Conservation (phyloP, 768 basidiomycete genomes). For the Rhodosporidiobolus sp. region DNA sequence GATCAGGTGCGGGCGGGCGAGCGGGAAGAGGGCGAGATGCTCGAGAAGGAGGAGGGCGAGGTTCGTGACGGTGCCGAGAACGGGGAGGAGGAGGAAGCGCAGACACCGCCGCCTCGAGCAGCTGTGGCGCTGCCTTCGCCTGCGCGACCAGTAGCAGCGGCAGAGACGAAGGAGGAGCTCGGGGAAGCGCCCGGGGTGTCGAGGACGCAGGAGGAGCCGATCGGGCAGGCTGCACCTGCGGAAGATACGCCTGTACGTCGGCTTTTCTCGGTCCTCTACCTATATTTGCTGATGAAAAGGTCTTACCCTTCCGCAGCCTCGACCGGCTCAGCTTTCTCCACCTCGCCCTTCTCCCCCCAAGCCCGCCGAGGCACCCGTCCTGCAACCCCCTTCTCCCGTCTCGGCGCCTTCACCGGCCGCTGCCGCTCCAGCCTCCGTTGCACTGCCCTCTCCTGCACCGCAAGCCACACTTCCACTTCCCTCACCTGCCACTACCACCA, state of each 20-base stretch:
- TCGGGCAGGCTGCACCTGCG: neutral
- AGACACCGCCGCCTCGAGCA: neutral
- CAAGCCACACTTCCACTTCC: neutral
- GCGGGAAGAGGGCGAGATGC: slow-evolving; percentile 1
- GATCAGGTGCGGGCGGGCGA: neutral
- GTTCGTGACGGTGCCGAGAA: neutral
- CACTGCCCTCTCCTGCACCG: too few relatives aligned
- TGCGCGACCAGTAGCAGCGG: neutral
- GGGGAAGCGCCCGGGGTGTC: neutral
- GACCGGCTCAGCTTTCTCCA: neutral
- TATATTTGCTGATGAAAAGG: too few relatives aligned
- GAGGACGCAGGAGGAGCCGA: neutral
- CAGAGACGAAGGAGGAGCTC: neutral
- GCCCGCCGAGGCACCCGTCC: neutral
- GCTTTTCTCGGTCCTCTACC: too few relatives aligned
- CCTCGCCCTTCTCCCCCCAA: neutral
- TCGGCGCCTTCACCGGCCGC: neutral
- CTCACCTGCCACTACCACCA: neutral
- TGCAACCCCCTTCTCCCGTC: neutral
- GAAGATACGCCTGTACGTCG: neutral
- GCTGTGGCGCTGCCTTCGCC: neutral
- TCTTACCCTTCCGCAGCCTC: neutral
- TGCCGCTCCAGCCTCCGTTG: neutral
- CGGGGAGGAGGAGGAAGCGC: neutral
- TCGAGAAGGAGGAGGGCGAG: neutral